These are phyloP conservation scores for Salix viminalis DNA, from an alignment of 345 rosid genomes.

Conservation along the genomic window DNA sequence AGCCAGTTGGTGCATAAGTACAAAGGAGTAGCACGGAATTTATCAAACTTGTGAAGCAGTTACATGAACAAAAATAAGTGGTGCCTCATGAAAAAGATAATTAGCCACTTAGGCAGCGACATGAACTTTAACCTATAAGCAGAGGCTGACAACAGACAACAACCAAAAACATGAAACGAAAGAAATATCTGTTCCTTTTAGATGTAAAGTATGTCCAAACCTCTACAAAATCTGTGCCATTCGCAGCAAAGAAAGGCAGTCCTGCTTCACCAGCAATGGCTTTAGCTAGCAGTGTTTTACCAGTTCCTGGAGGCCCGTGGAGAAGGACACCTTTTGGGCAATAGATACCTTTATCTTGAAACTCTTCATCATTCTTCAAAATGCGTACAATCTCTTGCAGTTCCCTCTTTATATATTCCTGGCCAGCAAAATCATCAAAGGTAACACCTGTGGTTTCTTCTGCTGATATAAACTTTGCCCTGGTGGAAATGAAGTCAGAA, in stretches of 20 bases:
- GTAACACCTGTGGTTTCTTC: slow-evolving; percentile 94
- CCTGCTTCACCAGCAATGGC: slow-evolving; percentile 99
- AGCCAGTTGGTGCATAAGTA: too few relatives aligned
- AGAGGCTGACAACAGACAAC: too few relatives aligned
- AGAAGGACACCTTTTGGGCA: slow-evolving; percentile 98
- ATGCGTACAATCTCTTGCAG: slow-evolving; percentile 86
- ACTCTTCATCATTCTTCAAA: slow-evolving; percentile 87
- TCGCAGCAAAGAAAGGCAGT: slow-evolving; percentile 89
- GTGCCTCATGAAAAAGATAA: too few relatives aligned
- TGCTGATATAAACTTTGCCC: slow-evolving; percentile 93
- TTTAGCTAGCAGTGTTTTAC: slow-evolving; percentile 92
- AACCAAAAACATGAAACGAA: too few relatives aligned
- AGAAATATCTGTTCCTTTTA: neutral
- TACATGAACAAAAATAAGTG: too few relatives aligned
- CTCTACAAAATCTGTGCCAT: slow-evolving; percentile 98
- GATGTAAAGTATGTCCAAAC: slow-evolving; percentile 30
- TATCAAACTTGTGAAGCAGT: too few relatives aligned
- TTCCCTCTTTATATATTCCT: slow-evolving; percentile 90
- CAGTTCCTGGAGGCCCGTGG: slow-evolving; percentile 98
- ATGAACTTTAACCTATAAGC: too few relatives aligned
- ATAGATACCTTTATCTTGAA: slow-evolving; percentile 81
- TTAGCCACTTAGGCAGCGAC: too few relatives aligned
- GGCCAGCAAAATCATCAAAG: slow-evolving; percentile 97
- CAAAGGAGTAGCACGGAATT: too few relatives aligned
- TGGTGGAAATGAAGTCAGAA: slow-evolving; percentile 24